Conservation (phyloP, 1,139 yeast species). For the Suhomyces bolitotheri region DNA sequence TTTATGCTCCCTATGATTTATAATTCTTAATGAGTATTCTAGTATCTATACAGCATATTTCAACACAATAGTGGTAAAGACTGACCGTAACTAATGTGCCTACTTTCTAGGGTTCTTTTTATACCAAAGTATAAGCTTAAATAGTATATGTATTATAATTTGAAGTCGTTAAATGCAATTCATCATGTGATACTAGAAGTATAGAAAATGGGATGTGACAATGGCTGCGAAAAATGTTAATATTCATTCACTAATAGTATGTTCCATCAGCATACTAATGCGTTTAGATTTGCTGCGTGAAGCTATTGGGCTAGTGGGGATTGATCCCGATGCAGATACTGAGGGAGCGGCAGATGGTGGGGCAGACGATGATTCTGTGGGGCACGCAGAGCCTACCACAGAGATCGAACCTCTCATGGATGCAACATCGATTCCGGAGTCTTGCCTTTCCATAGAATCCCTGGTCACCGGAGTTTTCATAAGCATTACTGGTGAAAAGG, state of each 20-base stretch:
- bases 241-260: background rate
- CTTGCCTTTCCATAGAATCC: constrained; percentile 9
- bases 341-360: background rate
- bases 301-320: background rate
- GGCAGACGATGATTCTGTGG: constrained; percentile 8
- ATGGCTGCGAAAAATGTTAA: background rate
- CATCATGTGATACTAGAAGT: no score
- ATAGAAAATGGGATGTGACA: no score
- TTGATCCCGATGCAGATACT: background rate
- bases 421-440: constrained; percentile 19
- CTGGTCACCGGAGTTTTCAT: constrained; percentile 2
- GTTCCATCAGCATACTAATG: background rate
- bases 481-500: constrained; percentile 3
- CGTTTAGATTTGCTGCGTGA: background rate
- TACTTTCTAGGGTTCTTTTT: no score
- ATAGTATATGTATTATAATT: no score
- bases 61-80: no score
- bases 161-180: no score
- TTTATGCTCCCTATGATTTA: constrained; percentile 42
- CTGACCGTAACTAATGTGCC: no score
- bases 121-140: no score
- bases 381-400: constrained; percentile 14
- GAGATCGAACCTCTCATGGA: constrained; percentile 29
- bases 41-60: no score
- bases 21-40: constrained; percentile 18